A percentile compares a stretch with the other conserved stretches of the same genome.
Conservation (phyloP, 352 stramenopile genomes). For the Phytopythium aichiense region DNA sequence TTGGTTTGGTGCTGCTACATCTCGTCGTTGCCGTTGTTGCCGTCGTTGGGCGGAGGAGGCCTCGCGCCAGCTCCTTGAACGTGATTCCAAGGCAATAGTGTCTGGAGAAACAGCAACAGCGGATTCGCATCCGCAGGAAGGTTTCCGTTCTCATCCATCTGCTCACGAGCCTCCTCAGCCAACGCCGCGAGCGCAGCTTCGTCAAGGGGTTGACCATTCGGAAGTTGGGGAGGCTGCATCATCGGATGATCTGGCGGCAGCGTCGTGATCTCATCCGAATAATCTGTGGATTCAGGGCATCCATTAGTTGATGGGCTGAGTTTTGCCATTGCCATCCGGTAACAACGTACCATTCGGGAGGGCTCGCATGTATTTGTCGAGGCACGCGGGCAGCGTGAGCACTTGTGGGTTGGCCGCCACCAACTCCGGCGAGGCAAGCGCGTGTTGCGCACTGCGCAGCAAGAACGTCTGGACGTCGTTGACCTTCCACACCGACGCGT, state of each 20-base stretch:
- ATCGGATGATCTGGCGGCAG: conserved; percentile 80
- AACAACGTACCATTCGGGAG: conserved; percentile 43
- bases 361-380: conserved; percentile 75
- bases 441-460: conserved; percentile 56
- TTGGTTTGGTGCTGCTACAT: too few species aligned
- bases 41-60: conserved; percentile 6
- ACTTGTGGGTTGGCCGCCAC: conserved; percentile 49
- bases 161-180: conserved; percentile 43
- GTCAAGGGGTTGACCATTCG: conserved; percentile 58
- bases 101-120: conserved; percentile 83
- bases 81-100: conserved; percentile 80
- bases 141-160: conserved; percentile 55
- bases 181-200: conserved; percentile 49
- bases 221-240: conserved; percentile 64
- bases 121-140: conserved; percentile 76
- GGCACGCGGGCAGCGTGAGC: conserved; percentile 41
- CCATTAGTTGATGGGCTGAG: background rate
- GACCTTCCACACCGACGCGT: conserved; percentile 80
- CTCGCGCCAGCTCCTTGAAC: conserved; percentile 51
- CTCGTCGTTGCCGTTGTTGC: background rate
- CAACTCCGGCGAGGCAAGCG: conserved; percentile 48
- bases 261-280: conserved; percentile 86
- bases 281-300: conserved; percentile 34
- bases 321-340: background rate
- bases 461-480: conserved; percentile 74